Conservation (phyloP, 139 green algal species). For the Coelastrella sp. region DNA sequence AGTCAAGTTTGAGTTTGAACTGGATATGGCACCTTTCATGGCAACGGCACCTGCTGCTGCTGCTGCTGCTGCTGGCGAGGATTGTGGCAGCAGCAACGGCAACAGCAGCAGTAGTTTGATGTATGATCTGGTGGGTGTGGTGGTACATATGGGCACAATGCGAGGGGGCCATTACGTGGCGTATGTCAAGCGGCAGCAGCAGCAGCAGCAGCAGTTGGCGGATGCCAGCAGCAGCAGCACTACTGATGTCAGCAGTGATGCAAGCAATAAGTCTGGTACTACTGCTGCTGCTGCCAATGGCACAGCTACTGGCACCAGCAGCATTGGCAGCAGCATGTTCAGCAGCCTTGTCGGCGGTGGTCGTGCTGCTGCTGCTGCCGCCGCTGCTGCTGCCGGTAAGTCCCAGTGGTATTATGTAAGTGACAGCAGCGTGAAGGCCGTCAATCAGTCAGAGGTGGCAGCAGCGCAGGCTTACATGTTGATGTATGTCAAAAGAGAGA, state of each 20-base stretch:
- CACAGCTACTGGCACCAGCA: background rate
- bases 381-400: background rate
- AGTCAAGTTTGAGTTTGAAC: constrained; percentile 48
- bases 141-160: constrained; percentile 78
- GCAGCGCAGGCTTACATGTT: constrained; percentile 62
- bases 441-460: constrained; percentile 52
- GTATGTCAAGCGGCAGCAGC: constrained; percentile 61
- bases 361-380: background rate
- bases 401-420: constrained; percentile 52
- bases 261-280: background rate
- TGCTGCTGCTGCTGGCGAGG: constrained; percentile 11
- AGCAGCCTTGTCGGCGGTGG: constrained; percentile 6
- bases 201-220: background rate
- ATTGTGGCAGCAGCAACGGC: constrained; percentile 4
- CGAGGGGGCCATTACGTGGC: constrained; percentile 77
- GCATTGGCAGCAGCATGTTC: constrained; percentile 22
- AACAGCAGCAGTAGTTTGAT: constrained; percentile 1
- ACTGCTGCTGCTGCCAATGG: background rate
- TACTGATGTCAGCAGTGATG: constrained; percentile 2
- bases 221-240: background rate
- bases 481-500: constrained; percentile 48
- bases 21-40: constrained; percentile 48
- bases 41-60: constrained; percentile 1
- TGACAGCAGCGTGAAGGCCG: constrained; percentile 48
- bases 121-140: constrained; percentile 76